phyloP scores from a whole-genome alignment of 441 rosid species.

The Brassica balearica region DNA sequence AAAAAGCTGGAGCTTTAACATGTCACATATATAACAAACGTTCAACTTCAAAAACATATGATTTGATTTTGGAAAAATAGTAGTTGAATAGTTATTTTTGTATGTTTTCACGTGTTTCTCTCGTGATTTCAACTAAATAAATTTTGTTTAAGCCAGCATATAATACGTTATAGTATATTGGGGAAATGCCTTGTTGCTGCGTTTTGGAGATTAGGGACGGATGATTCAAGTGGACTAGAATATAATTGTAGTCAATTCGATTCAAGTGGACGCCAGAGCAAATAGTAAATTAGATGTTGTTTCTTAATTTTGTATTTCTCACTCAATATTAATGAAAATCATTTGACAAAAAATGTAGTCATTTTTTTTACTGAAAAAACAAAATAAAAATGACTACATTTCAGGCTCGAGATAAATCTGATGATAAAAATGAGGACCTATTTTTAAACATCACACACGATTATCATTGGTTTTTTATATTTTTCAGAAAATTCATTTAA shows the following conservation, averaged over 20 bases:
- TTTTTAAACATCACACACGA: background rate
- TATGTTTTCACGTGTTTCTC: background rate
- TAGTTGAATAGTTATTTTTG: background rate
- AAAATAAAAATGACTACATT: too few species aligned
- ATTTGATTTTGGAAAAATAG: background rate
- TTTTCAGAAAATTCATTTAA: background rate
- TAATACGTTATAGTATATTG: background rate
- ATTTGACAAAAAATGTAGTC: too few species aligned
- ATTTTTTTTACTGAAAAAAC: too few species aligned
- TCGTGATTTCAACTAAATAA: background rate
- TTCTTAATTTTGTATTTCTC: background rate
- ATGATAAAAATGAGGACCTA: background rate
- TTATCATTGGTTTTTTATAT: background rate
- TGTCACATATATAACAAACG: background rate
- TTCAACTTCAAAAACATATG: background rate
- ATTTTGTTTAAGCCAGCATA: background rate
- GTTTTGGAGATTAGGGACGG: background rate
- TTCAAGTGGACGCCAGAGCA: background rate
- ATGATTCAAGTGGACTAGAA: constrained; percentile 2
- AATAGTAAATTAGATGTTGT: background rate
- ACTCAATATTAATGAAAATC: background rate
- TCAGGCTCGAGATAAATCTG: background rate
- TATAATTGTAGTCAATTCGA: background rate
- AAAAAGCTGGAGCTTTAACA: background rate
- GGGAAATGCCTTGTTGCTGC: background rate